Conservation (phyloP, 495 filamentous ascomycete species). For the Amphirosellinia nigrospora region DNA sequence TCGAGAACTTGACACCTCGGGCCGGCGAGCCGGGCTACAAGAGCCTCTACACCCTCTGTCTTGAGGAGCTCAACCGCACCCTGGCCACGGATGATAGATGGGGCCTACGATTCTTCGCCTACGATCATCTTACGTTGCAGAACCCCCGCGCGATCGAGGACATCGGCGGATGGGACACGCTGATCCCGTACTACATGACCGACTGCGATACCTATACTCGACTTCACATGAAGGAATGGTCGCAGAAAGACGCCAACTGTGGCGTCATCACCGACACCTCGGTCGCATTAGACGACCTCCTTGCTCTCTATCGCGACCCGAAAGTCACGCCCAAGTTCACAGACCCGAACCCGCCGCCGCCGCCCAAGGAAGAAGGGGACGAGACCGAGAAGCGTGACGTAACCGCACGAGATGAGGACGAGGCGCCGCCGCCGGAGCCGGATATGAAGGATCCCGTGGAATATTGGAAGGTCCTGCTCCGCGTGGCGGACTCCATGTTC, state of each 20-base stretch:
- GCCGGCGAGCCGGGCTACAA: conserved; percentile 50
- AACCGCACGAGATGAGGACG: background rate
- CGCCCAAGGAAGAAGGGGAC: conserved; percentile 27
- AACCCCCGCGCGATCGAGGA: conserved; percentile 58
- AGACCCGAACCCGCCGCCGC: conserved; percentile 49
- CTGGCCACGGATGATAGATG: conserved; percentile 44
- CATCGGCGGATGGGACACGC: conserved; percentile 64
- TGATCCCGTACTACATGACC: conserved; percentile 67
- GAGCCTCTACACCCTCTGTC: conserved; percentile 57
- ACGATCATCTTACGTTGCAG: conserved; percentile 65
- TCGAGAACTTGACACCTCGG: conserved; percentile 35
- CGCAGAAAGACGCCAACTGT: conserved; percentile 48
- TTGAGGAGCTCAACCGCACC: conserved; percentile 49
- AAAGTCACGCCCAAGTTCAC: conserved; percentile 39
- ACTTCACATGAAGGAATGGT: conserved; percentile 58
- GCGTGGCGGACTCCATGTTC: conserved; percentile 42
- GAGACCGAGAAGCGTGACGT: conserved; percentile 22
- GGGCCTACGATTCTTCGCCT: conserved; percentile 61
- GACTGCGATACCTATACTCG: conserved; percentile 66
- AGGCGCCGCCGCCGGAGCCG: background rate
- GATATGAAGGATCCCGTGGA: conserved; percentile 35
- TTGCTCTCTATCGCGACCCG: conserved; percentile 54
- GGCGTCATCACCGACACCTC: conserved; percentile 63
- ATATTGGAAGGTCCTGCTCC: conserved; percentile 39
- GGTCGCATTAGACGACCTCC: conserved; percentile 51